Conservation (phyloP, 495 filamentous ascomycete genomes). For the Physcia stellaris region DNA sequence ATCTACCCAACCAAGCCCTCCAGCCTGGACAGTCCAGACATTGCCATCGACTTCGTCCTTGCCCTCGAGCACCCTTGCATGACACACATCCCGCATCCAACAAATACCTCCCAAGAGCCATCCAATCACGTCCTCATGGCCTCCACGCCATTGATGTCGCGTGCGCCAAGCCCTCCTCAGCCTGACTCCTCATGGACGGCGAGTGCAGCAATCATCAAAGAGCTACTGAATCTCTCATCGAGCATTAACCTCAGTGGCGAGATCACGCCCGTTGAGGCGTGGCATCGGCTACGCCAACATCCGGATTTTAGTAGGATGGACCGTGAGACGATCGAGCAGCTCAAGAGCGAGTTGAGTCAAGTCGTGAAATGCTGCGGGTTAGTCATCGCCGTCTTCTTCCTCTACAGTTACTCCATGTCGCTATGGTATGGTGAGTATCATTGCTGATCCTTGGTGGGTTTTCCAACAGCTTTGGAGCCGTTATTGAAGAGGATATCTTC, state of each 20-base stretch:
- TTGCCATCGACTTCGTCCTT: conserved; percentile 17
- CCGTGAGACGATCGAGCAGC: conserved; percentile 7
- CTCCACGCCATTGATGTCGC: conserved; percentile 13
- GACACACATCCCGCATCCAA: conserved; percentile 14
- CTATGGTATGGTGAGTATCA: too few species aligned
- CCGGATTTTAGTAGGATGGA: conserved; percentile 12
- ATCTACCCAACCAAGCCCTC: conserved; percentile 1
- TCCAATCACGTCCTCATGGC: conserved; percentile 15
- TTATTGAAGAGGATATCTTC: too few species aligned
- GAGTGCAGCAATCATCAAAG: conserved; percentile 12
- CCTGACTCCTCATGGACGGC: conserved; percentile 12
- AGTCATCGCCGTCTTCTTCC: too few species aligned
- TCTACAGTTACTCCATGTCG: too few species aligned
- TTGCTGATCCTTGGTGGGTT: too few species aligned
- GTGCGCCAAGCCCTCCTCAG: conserved; percentile 8
- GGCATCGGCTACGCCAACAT: conserved; percentile 14
- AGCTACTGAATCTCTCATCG: conserved; percentile 14
- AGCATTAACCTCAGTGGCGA: conserved; percentile 59
- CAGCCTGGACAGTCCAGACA: conserved; percentile 11
- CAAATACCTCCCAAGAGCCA: conserved; percentile 7
- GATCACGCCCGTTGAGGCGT: conserved; percentile 33
- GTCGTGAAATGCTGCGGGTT: conserved; percentile 17
- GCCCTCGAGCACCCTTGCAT: conserved; percentile 18
- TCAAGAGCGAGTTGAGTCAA: conserved; percentile 12
- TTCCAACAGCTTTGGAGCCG: too few species aligned